These are phyloP conservation scores for Chrysoporthe deuterocubensis DNA, from an alignment of 2,329 filamentous ascomycete species.

Conservation along the genomic window DNA sequence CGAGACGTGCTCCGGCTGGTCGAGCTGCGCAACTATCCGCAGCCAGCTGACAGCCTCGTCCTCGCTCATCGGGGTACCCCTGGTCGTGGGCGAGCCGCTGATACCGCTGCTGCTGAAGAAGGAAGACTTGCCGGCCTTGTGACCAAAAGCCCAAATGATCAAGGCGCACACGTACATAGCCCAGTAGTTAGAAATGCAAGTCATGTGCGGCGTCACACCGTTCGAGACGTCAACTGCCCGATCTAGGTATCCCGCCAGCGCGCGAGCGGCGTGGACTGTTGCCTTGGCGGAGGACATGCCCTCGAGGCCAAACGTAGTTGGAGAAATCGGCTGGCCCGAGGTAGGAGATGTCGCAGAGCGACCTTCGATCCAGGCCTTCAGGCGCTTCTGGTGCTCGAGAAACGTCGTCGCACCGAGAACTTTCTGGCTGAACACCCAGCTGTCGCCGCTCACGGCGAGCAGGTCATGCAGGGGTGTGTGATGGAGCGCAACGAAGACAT, in stretches of 20 bases:
- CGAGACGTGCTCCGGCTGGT: slow-evolving; percentile 44
- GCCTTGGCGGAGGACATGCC: slow-evolving; percentile 48
- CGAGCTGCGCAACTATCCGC: slow-evolving; percentile 45
- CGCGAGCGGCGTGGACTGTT: slow-evolving; percentile 54
- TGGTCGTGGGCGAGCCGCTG: slow-evolving; percentile 32
- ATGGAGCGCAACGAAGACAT: slow-evolving; percentile 61
- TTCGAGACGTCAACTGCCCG: slow-evolving; percentile 27
- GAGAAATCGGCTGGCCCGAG: slow-evolving; percentile 10
- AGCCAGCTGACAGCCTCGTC: slow-evolving; percentile 43
- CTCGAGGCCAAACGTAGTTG: slow-evolving; percentile 32
- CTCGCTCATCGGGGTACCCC: slow-evolving; percentile 30
- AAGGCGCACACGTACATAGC: slow-evolving; percentile 60
- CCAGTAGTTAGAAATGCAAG: slow-evolving; percentile 57
- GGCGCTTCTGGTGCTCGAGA: slow-evolving; percentile 49
- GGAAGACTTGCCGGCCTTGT: slow-evolving; percentile 34
- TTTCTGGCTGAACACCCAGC: slow-evolving; percentile 62
- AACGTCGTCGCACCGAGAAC: slow-evolving; percentile 50
- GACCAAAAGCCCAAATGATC: slow-evolving; percentile 62
- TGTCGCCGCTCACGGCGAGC: slow-evolving; percentile 61
- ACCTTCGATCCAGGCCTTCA: slow-evolving; percentile 47
- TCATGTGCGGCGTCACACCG: slow-evolving; percentile 33
- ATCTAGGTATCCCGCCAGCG: slow-evolving; percentile 51
- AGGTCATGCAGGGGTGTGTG: slow-evolving; percentile 62
- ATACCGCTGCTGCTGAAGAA: slow-evolving; percentile 23
- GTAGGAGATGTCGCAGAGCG: slow-evolving; percentile 17